phyloP scores from a whole-genome alignment of 1,139 yeast species.

The Candida labiduridarum region DNA sequence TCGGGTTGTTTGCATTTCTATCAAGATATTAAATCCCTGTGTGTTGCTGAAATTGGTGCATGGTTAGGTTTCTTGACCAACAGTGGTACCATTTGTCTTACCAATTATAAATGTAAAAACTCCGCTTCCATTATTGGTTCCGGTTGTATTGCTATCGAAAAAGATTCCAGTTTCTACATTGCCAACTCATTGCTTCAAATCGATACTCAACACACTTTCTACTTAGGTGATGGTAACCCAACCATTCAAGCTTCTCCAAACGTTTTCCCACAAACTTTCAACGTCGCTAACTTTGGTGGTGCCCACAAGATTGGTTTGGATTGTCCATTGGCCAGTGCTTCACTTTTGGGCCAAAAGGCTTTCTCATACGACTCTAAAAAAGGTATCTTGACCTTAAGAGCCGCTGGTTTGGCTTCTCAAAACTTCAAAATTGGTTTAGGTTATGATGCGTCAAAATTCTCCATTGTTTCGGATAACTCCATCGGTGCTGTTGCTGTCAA shows the following conservation, averaged over 20 bases:
- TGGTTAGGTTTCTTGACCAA: conserved; percentile 1
- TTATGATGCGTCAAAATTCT: conserved; percentile 16
- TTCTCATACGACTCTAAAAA: conserved; percentile 18
- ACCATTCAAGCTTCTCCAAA: conserved; percentile 7
- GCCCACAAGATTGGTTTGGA: conserved; percentile 4
- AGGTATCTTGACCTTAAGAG: conserved; percentile 26
- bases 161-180: conserved; percentile 3
- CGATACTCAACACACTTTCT: conserved; percentile 4
- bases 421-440: conserved; percentile 27
- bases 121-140: not conserved
- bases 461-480: conserved; percentile 18
- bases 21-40: conserved; percentile 4
- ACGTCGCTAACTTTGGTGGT: conserved; percentile 8
- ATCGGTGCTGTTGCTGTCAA: conserved; percentile 11
- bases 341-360: not conserved
- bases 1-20: conserved; percentile 3
- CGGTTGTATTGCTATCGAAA: conserved; percentile 6
- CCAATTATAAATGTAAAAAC: conserved; percentile 2
- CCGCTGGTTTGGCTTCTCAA: conserved; percentile 12
- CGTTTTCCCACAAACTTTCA: conserved; percentile 5
- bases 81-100: conserved; percentile 5
- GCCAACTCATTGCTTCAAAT: conserved; percentile 3
- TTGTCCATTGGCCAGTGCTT: not conserved
- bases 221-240: conserved; percentile 6
- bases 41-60: conserved; percentile 3